Percentiles rank a stretch among this genome's conserved stretches.
These are phyloP conservation scores for Trichophyton schoenleinii DNA, from an alignment of 2,329 filamentous ascomycete genomes.

Conservation along the genomic window DNA sequence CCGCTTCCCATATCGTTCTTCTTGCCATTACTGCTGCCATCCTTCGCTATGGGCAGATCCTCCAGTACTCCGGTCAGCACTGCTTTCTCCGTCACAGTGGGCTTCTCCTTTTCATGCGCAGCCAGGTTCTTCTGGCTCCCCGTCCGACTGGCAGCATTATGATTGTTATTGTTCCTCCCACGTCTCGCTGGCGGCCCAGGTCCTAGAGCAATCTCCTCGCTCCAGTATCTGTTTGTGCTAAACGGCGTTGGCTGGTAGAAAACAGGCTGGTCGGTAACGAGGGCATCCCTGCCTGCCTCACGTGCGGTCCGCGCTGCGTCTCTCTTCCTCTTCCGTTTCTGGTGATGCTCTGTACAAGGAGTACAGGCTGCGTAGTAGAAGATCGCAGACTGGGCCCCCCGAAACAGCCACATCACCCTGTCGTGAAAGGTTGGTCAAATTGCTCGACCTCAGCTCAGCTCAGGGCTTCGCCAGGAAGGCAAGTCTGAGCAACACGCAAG, in stretches of 20 bases:
- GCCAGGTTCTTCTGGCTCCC: constrained; percentile 46
- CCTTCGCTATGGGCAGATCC: neutral
- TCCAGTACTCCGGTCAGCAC: constrained; percentile 14
- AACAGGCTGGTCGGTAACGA: constrained; percentile 52
- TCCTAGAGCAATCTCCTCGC: constrained; percentile 71
- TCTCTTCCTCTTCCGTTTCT: constrained; percentile 57
- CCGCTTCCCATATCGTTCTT: constrained; percentile 35
- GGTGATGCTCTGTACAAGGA: constrained; percentile 55
- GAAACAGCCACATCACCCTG: constrained; percentile 34
- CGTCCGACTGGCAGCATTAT: constrained; percentile 40
- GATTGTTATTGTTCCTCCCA: constrained; percentile 40
- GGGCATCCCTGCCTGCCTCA: constrained; percentile 48
- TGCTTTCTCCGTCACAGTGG: constrained; percentile 11
- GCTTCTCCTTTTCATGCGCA: constrained; percentile 28
- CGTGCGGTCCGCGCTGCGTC: constrained; percentile 56
- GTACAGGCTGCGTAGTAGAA: constrained; percentile 40
- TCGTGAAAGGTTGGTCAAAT: neutral
- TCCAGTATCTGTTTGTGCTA: constrained; percentile 79
- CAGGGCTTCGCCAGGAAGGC: constrained; percentile 1
- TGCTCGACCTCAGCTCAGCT: neutral
- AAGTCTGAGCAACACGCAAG: neutral
- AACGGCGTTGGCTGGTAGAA: constrained; percentile 70
- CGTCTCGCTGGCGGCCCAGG: constrained; percentile 57
- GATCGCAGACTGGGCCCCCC: constrained; percentile 38
- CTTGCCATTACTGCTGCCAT: constrained; percentile 11